Evolutionary conservation across 352 stramenopile genomes (phyloP).

Genomic region (Pythium brachiatum): DNA sequence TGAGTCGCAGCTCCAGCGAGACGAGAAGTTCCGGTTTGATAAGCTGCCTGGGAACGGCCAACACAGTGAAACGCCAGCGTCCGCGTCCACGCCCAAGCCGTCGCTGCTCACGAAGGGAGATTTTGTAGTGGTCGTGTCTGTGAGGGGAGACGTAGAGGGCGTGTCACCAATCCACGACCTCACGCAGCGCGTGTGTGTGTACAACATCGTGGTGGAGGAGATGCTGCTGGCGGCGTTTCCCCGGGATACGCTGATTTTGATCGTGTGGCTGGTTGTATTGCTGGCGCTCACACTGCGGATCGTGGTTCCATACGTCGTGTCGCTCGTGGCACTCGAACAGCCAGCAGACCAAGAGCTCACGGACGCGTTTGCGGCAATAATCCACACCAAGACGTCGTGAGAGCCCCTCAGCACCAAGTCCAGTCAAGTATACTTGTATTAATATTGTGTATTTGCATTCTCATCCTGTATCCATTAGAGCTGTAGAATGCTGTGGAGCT

Average conservation of each 20-base stretch:
- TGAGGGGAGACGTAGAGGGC: conserved; percentile 51
- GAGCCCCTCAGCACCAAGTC: background rate
- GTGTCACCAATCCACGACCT: conserved; percentile 40
- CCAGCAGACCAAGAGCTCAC: conserved; percentile 34
- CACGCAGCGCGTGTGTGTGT: conserved; percentile 46
- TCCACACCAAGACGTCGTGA: conserved; percentile 26
- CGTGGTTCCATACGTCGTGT: conserved; percentile 47
- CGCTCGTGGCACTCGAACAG: conserved; percentile 48
- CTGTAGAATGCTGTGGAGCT: conserved; percentile 22
- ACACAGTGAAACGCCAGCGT: background rate
- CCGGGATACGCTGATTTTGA: conserved; percentile 46
- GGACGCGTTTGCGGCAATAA: background rate
- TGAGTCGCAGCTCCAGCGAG: conserved; percentile 15
- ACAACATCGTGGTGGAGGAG: conserved; percentile 75
- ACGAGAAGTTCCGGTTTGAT: conserved; percentile 28
- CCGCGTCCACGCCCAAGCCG: background rate
- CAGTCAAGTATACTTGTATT: background rate
- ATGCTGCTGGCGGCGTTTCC: conserved; percentile 59
- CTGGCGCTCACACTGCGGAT: conserved; percentile 34
- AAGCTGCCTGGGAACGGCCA: conserved; percentile 12
- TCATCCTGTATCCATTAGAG: conserved; percentile 15
- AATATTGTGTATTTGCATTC: background rate
- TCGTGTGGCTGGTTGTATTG: conserved; percentile 51
- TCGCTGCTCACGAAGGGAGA: conserved; percentile 17
- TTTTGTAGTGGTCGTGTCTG: conserved; percentile 26